Evolutionary conservation across 1,139 yeast species (phyloP), one percentile per base, ranked within the genome.

Genomic region (Sugiyamaella pinicola): DNA sequence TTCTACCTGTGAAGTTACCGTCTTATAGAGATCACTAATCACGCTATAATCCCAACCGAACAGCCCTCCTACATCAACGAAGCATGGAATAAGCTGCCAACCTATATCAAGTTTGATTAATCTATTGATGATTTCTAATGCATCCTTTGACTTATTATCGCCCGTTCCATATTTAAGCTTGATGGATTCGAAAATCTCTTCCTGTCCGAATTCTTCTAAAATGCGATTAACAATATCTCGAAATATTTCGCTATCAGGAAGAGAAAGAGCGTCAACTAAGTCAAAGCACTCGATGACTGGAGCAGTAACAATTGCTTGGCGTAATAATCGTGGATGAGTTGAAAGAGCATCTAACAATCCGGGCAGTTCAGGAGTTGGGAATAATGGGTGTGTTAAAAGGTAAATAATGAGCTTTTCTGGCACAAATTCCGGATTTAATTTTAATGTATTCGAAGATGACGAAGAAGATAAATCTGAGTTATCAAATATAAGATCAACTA

Each of bases 351-450:
- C 61, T 47, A 87, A 69, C 46, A 91, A 69, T 1, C 83, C 84
- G 1, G 72, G 72, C 5, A 87, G 75, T 60, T 75, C 80, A 19
- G 75, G 71, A 3, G 75, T 71, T 8, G 97, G 96, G 69, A 85
- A 89, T 31, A 88, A 72, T 21, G 97, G 96, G 70, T 89, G 96
- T 2, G 96, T 87, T 57, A 91, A 75, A 39, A 90, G 74, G 66
- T 88, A 91, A 4, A 86, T 80, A 52, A 88, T 69, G 1, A 90
- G 76, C 46, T 72, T 72, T 62, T 85, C 84, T 43, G 93, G 85
- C 33, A 80, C 61, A 53, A 72, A 69, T 12, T 47, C 41, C 13
- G 52, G 39, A 10, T 49, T 46, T 18, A 58, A 63, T 61, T 43
- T 58, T 2, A 31, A 26, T 13, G 37, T 22, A 10, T 26, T 34